Percentiles rank a stretch among this genome's conserved stretches.
Conservation (phyloP, 257 asterid species). For the Gentiana straminea region DNA sequence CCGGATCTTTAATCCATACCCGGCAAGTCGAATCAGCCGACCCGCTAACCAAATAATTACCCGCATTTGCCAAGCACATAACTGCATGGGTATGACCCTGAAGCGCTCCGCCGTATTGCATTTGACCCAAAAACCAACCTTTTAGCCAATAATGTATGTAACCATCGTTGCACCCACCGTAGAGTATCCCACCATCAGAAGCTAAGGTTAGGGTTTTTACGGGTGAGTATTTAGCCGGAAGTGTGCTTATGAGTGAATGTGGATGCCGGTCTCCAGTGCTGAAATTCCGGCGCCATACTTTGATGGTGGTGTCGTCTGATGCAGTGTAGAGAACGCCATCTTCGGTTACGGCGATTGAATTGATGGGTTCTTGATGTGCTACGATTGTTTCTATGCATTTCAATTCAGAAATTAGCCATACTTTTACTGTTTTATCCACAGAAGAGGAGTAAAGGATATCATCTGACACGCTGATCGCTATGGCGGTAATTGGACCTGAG, state of each 20-base stretch:
- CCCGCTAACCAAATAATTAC: constrained; percentile 52
- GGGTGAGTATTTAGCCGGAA: constrained; percentile 77
- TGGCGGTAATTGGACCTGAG: constrained; percentile 65
- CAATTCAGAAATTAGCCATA: constrained; percentile 78
- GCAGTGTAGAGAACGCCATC: constrained; percentile 91
- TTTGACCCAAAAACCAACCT: constrained; percentile 87
- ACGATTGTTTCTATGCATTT: constrained; percentile 91
- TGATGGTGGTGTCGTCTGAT: constrained; percentile 81
- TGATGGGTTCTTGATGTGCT: constrained; percentile 81
- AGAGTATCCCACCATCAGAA: constrained; percentile 51
- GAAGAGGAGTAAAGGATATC: constrained; percentile 80
- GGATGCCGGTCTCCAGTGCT: constrained; percentile 54
- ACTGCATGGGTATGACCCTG: constrained; percentile 88
- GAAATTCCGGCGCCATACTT: constrained; percentile 87
- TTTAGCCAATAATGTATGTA: constrained; percentile 81
- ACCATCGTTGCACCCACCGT: constrained; percentile 92
- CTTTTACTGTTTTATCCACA: constrained; percentile 67
- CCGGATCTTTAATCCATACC: constrained; percentile 55
- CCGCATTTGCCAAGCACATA: constrained; percentile 56
- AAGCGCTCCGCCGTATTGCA: constrained; percentile 84
- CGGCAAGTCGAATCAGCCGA: constrained; percentile 73
- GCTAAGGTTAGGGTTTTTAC: constrained; percentile 64
- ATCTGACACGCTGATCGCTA: constrained; percentile 68
- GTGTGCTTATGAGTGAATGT: constrained; percentile 72
- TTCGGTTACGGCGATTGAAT: constrained; percentile 62